These are phyloP conservation scores for Lactarius trivialis DNA, from an alignment of 768 basidiomycete species.

Conservation along the genomic window DNA sequence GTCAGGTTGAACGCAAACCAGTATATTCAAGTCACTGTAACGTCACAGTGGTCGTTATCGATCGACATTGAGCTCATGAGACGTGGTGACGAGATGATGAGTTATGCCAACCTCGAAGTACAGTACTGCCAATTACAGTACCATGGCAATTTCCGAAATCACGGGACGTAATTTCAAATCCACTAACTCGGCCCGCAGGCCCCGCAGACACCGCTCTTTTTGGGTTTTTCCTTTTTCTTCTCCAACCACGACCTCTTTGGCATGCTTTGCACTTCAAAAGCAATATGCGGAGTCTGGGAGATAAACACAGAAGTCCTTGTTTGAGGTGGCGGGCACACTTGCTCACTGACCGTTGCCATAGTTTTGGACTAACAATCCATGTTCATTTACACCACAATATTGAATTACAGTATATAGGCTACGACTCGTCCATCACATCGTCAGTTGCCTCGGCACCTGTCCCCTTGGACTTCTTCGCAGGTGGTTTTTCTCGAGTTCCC, in stretches of 20 bases:
- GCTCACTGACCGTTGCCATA: slow-evolving; percentile 19
- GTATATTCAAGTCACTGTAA: no score
- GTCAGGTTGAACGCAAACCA: no score
- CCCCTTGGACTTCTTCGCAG: slow-evolving; percentile 5
- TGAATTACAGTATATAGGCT: not conserved
- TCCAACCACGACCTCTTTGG: slow-evolving; percentile 16
- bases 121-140: no score
- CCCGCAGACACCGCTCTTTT: no score
- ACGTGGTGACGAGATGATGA: no score
- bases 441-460: not conserved
- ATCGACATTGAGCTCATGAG: slow-evolving; percentile 51
- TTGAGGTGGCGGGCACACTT: slow-evolving; percentile 20
- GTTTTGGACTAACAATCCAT: slow-evolving; percentile 18
- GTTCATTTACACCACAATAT: no score
- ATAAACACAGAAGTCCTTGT: slow-evolving; percentile 19
- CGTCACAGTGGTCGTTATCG: slow-evolving; percentile 15
- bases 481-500: not conserved
- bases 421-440: slow-evolving; percentile 16
- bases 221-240: not conserved
- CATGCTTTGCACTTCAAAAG: slow-evolving; percentile 9
- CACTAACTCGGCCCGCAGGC: no score
- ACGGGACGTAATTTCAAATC: no score
- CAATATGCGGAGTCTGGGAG: slow-evolving; percentile 16
- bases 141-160: no score
- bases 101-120: no score